Evolutionary conservation across 2,329 filamentous ascomycete genomes (phyloP).

Genomic region (Ceratocystis huliohia): DNA sequence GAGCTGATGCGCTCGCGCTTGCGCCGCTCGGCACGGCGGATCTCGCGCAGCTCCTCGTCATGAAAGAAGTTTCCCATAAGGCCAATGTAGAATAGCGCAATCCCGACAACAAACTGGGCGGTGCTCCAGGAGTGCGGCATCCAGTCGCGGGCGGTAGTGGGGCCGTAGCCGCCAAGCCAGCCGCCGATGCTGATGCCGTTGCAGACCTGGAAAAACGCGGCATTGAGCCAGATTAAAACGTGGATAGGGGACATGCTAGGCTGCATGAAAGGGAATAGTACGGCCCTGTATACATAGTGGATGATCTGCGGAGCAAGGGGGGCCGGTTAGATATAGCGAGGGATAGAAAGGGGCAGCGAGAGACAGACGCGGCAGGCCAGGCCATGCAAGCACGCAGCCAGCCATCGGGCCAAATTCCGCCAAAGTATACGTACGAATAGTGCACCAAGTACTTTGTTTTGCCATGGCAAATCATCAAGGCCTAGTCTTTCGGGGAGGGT

Average conservation of each 20-base stretch:
- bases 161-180: constrained; percentile 74
- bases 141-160: constrained; percentile 45
- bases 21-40: constrained; percentile 56
- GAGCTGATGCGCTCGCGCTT: constrained; percentile 31
- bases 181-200: constrained; percentile 69
- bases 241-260: constrained; percentile 91
- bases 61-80: constrained; percentile 74
- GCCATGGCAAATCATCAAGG: constrained; percentile 53
- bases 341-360: not conserved
- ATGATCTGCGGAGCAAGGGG: constrained; percentile 39
- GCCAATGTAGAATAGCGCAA: constrained; percentile 63
- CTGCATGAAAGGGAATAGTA: constrained; percentile 69
- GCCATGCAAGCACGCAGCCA: too few relatives aligned
- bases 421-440: constrained; percentile 40
- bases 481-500: constrained; percentile 49
- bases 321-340: not conserved
- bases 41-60: constrained; percentile 79
- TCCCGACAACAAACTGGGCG: constrained; percentile 46
- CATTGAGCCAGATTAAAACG: constrained; percentile 49
- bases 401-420: not conserved
- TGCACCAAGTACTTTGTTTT: constrained; percentile 62
- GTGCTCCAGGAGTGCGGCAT: constrained; percentile 27
- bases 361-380: not conserved
- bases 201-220: constrained; percentile 59
- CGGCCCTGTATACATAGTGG: constrained; percentile 83